A percentile compares a stretch with the other conserved stretches of the same genome.
phyloP scores from a whole-genome alignment of 371 early-diverging fungal species.

The Mortierella sp. region DNA sequence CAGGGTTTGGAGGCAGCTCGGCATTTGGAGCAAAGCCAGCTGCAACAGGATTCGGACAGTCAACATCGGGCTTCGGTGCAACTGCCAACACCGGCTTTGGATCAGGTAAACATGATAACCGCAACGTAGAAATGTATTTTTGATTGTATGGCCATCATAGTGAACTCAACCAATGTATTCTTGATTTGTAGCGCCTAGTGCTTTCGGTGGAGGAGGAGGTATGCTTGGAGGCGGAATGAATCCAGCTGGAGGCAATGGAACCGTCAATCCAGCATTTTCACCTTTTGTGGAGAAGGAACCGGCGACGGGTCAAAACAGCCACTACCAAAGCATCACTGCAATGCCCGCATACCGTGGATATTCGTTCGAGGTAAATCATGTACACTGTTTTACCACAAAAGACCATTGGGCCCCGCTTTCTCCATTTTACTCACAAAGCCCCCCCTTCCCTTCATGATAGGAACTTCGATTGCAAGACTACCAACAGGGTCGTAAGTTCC shows the following conservation, averaged over 20 bases:
- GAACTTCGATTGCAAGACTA: constrained; percentile 95
- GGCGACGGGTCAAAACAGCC: constrained; percentile 65
- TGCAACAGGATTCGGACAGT: constrained; percentile 53
- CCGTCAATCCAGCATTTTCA: constrained; percentile 79
- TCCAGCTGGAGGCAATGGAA: constrained; percentile 64
- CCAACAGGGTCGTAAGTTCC: constrained; percentile 79
- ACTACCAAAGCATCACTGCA: constrained; percentile 84
- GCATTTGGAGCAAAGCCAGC: constrained; percentile 60
- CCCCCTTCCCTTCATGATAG: constrained; percentile 34
- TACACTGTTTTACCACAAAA: background rate
- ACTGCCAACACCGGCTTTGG: constrained; percentile 59
- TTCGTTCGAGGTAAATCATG: constrained; percentile 75
- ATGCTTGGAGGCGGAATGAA: constrained; percentile 60
- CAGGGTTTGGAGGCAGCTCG: constrained; percentile 59
- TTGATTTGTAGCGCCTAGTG: constrained; percentile 40
- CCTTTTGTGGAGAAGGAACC: constrained; percentile 75
- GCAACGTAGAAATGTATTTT: too few relatives aligned
- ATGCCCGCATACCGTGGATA: constrained; percentile 90
- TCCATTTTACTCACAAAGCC: background rate
- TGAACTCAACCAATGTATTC: too few relatives aligned
- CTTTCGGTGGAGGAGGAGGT: constrained; percentile 65
- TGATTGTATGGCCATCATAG: too few relatives aligned
- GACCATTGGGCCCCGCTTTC: too few relatives aligned
- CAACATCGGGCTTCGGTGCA: constrained; percentile 52
- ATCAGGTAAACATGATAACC: constrained; percentile 23